Base-by-base conservation (phyloP, 306 rosid genomes). In the Biancaea sappan region DNA sequence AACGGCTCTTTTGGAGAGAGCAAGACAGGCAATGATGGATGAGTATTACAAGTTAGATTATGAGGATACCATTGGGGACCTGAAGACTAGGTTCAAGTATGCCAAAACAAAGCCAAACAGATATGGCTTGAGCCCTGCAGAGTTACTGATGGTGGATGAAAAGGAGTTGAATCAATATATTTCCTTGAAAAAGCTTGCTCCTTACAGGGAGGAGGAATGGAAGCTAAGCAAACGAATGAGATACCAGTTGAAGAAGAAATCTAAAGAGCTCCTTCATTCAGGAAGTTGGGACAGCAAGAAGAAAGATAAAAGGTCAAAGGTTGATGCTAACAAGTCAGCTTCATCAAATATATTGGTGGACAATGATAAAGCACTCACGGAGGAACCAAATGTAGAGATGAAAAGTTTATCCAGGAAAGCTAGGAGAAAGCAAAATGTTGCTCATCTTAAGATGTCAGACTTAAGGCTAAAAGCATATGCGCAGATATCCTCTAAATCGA, bases 21-120 rank as follows among this genome's bases (percentile, higher is more conserved):
- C 96, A 52, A 90, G 90, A 70, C 83, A 83, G 66, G 88, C 85
- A 53, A 85, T 90, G 96, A 82, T 94, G 96, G 97, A 94, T 52
- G 99, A 94, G 77, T 94, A 90, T 74, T 90, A 90, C 80, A 87
- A 88, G 47, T 73, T 94, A 76, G 97, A 94, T 79, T 92, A 88
- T 6, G 99, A 94, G 83, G 97, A 86, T 81, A 82, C 95, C 31
- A 83, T 94, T 71, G 97, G 92, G 46, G 99, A 94, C 76, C 66
- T 94, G 83, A 94, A 90, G 83, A 90, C 99, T 8, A 80, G 99
- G 80, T 94, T 94, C 84, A 90, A 87, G 89, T 92, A 94, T 60
- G 87, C 95, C 14, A 94, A 94, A 81, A 90, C 84, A 67, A 87
- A 77, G 69, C 82, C 93, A 19, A 87, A 79, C 74, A 82, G 89